Percentiles rank a stretch among this genome's conserved stretches.
phyloP scores from a whole-genome alignment of 805 yeast species.

The Zygotorulaspora sp. region DNA sequence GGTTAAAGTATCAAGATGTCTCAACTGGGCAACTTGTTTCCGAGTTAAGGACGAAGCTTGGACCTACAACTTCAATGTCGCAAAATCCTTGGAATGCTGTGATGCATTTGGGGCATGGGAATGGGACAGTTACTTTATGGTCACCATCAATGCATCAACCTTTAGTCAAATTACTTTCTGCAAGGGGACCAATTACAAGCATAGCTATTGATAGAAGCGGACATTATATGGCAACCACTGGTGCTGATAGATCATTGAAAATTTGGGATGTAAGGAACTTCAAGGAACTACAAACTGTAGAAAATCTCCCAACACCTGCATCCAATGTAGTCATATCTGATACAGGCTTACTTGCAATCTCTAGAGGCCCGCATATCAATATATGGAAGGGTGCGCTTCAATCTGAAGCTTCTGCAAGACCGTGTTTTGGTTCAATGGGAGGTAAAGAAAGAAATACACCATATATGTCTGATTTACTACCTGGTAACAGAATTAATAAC shows the following conservation, averaged over 20 bases:
- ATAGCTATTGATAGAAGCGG: slow-evolving; percentile 89
- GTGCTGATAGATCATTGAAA: slow-evolving; percentile 77
- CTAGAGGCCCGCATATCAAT: slow-evolving; percentile 94
- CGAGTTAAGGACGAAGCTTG: slow-evolving; percentile 80
- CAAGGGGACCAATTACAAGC: slow-evolving; percentile 84
- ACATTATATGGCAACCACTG: slow-evolving; percentile 87
- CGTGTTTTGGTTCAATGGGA: slow-evolving; percentile 40
- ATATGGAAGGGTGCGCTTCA: slow-evolving; percentile 86
- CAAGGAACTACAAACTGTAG: slow-evolving; percentile 58
- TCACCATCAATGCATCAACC: slow-evolving; percentile 85
- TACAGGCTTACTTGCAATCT: slow-evolving; percentile 78
- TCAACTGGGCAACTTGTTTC: slow-evolving; percentile 85
- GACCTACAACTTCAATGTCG: slow-evolving; percentile 83
- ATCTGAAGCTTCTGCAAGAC: slow-evolving; percentile 42
- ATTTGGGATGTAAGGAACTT: slow-evolving; percentile 92
- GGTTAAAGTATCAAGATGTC: slow-evolving; percentile 87
- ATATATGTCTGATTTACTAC: slow-evolving; percentile 83
- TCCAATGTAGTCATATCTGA: slow-evolving; percentile 76
- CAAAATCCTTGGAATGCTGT: slow-evolving; percentile 97
- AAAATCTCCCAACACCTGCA: slow-evolving; percentile 80
- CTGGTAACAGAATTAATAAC: slow-evolving; percentile 68
- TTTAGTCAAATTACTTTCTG: slow-evolving; percentile 71
- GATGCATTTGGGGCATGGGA: slow-evolving; percentile 86
- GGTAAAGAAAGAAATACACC: slow-evolving; percentile 52
- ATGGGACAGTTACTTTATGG: slow-evolving; percentile 92